Conservation (phyloP, 2,329 filamentous ascomycete genomes). For the Orbilia blumenaviensis region DNA sequence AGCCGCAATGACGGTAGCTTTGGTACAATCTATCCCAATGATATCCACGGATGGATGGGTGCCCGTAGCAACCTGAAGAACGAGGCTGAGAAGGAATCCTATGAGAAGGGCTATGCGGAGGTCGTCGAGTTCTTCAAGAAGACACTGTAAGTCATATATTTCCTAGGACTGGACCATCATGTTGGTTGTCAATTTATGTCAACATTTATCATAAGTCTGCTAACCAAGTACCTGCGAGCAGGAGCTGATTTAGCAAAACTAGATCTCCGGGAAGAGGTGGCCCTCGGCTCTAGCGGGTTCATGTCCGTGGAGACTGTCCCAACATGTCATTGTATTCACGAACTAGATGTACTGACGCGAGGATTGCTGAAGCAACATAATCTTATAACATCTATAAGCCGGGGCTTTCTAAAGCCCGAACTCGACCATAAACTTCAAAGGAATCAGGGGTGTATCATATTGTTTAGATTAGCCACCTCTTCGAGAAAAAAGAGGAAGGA, state of each 20-base stretch:
- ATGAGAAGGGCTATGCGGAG: conserved; percentile 34
- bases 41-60: conserved; percentile 49
- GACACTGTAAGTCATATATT: conserved; percentile 32
- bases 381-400: too few relatives aligned
- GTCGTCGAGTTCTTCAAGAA: conserved; percentile 48
- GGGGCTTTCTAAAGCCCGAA: too few relatives aligned
- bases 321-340: not conserved
- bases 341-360: too few relatives aligned
- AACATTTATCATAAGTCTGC: not conserved
- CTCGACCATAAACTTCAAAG: too few relatives aligned
- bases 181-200: too few relatives aligned
- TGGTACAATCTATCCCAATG: conserved; percentile 16
- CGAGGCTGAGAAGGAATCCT: conserved; percentile 13
- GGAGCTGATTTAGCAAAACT: conserved; percentile 23
- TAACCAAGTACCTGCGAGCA: not conserved
- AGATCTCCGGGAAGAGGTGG: not conserved
- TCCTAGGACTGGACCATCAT: too few relatives aligned
- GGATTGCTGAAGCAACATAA: not conserved
- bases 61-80: conserved; percentile 41
- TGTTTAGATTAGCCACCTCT: too few relatives aligned
- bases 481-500: too few relatives aligned
- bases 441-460: too few relatives aligned
- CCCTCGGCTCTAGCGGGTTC: not conserved
- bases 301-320: not conserved
- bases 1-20: conserved; percentile 12